phyloP scores from a whole-genome alignment of 2,329 filamentous ascomycete genomes.

The Dendryphion nanum region DNA sequence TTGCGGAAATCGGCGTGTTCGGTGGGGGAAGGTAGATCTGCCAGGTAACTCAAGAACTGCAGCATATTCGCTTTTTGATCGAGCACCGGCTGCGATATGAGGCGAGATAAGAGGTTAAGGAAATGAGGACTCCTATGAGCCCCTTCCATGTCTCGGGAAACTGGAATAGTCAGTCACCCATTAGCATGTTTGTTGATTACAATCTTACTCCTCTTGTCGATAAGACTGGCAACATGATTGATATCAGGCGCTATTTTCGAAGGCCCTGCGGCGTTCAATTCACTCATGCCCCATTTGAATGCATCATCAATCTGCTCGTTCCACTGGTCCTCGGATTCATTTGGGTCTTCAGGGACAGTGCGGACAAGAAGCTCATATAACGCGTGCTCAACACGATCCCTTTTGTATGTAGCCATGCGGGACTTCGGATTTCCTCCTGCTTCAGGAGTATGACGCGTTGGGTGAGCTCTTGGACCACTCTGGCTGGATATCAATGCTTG shows the following conservation, averaged over 20 bases:
- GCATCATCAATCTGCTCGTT: slow-evolving; percentile 68
- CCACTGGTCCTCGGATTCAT: slow-evolving; percentile 65
- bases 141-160: slow-evolving; percentile 74
- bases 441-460: no score
- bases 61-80: slow-evolving; percentile 97
- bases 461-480: no score
- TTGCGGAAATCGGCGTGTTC: slow-evolving; percentile 7
- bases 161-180: slow-evolving; percentile 25
- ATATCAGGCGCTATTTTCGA: slow-evolving; percentile 67
- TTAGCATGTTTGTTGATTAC: not conserved
- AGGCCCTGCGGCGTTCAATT: slow-evolving; percentile 45
- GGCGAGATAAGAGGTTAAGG: slow-evolving; percentile 83
- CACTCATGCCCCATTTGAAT: slow-evolving; percentile 50
- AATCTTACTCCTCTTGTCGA: slow-evolving; percentile 68
- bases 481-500: no score
- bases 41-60: slow-evolving; percentile 82
- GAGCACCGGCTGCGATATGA: slow-evolving; percentile 87
- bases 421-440: no score
- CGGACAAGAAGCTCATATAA: slow-evolving; percentile 76
- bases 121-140: slow-evolving; percentile 73
- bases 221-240: slow-evolving; percentile 89
- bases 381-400: slow-evolving; percentile 71
- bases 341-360: slow-evolving; percentile 64
- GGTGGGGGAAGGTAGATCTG: slow-evolving; percentile 51
- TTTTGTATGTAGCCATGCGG: slow-evolving; percentile 35